phyloP scores from a whole-genome alignment of 2,329 filamentous ascomycete genomes.

The Phialophora chinensis region DNA sequence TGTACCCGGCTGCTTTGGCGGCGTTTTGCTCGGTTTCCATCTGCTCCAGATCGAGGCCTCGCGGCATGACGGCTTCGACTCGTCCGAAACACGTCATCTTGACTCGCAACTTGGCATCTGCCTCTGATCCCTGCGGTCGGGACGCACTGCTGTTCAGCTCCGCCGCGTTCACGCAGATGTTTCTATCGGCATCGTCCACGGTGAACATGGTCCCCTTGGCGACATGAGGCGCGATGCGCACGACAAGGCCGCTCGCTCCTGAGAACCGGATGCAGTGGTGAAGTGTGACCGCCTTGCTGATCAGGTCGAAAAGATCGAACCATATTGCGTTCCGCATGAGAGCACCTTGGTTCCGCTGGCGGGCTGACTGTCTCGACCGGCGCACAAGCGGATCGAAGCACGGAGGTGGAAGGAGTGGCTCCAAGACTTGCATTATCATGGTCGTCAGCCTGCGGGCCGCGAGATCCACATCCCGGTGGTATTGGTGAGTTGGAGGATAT shows the following conservation, averaged over 20 bases:
- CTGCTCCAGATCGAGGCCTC: conserved; percentile 19
- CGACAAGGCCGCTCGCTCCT: conserved; percentile 28
- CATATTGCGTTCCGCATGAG: conserved; percentile 10
- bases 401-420: conserved; percentile 25
- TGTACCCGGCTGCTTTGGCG: background rate
- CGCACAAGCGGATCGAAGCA: conserved; percentile 16
- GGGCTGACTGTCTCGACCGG: background rate
- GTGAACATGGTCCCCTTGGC: conserved; percentile 27
- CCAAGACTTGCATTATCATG: conserved; percentile 22
- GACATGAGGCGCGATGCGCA: conserved; percentile 30
- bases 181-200: conserved; percentile 1
- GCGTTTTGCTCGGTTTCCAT: conserved; percentile 12
- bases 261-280: conserved; percentile 32
- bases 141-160: conserved; percentile 9
- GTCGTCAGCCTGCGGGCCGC: conserved; percentile 17
- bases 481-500: conserved; percentile 5
- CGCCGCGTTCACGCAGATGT: conserved; percentile 29
- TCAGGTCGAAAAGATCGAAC: conserved; percentile 24
- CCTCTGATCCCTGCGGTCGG: background rate
- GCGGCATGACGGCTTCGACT: conserved; percentile 34
- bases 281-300: conserved; percentile 23
- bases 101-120: conserved; percentile 20
- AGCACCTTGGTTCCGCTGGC: background rate
- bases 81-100: conserved; percentile 38
- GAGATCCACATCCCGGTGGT: conserved; percentile 10